Evolutionary conservation across 1,139 yeast genomes (phyloP), one percentile per base, ranked within the genome.

Genomic region (Kodamaea derodonti): DNA sequence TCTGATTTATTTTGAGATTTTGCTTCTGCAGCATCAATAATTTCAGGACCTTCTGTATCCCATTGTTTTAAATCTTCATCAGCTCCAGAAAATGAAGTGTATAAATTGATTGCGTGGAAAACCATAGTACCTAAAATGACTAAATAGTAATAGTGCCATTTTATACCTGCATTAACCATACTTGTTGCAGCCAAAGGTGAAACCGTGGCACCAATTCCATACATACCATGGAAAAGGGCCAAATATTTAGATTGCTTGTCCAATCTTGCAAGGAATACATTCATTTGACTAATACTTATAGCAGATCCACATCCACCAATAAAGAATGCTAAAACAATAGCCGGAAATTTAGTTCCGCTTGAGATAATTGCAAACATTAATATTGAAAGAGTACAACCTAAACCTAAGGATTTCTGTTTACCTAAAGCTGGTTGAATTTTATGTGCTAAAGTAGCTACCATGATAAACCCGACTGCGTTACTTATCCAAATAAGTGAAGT

Each of bases 281-380:
- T 80, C 39, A 70, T 66, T 39, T 77, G 80, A 4, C 83, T 71
- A 24, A 75, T 61, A 2, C 71, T 67, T n/a, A 66, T 55, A 1
- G 84, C 85, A 22, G 65, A 51, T 1, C 85, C 87, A 30, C 75
- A 49, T 0, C 86, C 86, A 2, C 80, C 80, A 43, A 78, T 58
- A 49, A 72, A 75, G 46, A 72, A 78, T 0, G 69, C 83, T 27
- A 69, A 51, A 12, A 75, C 78, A 10, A 73, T 65, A 4, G 71
- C 41, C 41, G 78, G 54, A 33, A 60, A 65, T 2, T 41, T 40
- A 4, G 65, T 43, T 2, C 63, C 67, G 31, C 68, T 65, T 31
- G 64, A 47, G n/a, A 68, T 65, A 3, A 72, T 50, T 0, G 65
- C 52, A 46, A 59, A 71, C 62, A 70, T 69, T 4, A 62, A 34